Percentiles rank a stretch among this genome's conserved stretches.
Conservation (phyloP, 768 basidiomycete genomes). For the Glaciozyma martinii region DNA sequence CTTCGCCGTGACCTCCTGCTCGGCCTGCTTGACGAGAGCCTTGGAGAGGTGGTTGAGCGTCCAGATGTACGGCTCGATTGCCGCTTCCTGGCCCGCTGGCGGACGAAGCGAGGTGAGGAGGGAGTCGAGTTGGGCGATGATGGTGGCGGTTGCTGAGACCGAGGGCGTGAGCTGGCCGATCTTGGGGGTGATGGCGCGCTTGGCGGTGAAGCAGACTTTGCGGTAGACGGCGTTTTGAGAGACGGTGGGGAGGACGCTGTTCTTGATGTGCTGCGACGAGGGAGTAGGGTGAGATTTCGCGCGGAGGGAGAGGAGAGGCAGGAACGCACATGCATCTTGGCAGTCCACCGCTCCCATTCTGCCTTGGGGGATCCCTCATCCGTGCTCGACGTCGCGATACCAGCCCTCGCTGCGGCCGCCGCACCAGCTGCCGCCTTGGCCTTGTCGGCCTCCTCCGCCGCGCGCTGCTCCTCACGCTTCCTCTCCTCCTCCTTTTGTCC, state of each 20-base stretch:
- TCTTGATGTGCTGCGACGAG: conserved; percentile 24
- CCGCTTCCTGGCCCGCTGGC: conserved; percentile 3
- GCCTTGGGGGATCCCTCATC: conserved; percentile 19
- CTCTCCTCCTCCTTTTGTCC: conserved; percentile 38
- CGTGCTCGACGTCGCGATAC: conserved; percentile 12
- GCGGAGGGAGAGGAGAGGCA: neutral
- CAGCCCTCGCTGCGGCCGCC: conserved; percentile 24
- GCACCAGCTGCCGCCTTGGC: conserved; percentile 31
- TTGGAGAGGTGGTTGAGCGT: conserved; percentile 82
- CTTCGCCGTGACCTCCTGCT: conserved; percentile 85
- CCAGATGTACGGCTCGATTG: conserved; percentile 49
- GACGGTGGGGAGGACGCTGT: conserved; percentile 48
- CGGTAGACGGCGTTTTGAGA: conserved; percentile 53
- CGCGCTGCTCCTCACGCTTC: conserved; percentile 26
- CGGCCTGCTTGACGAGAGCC: conserved; percentile 78
- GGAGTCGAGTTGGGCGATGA: conserved; percentile 48
- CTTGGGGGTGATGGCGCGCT: conserved; percentile 74
- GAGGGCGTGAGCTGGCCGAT: conserved; percentile 81
- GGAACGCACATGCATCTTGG: conserved; percentile 35
- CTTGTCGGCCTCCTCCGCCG: conserved; percentile 36
- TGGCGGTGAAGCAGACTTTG: conserved; percentile 55
- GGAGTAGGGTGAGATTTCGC: neutral
- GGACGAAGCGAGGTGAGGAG: conserved; percentile 40
- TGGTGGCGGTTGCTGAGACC: conserved; percentile 50
- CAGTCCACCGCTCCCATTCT: conserved; percentile 43